Conservation (phyloP, 106 monocot genomes). For the Dendrobium nobile region DNA sequence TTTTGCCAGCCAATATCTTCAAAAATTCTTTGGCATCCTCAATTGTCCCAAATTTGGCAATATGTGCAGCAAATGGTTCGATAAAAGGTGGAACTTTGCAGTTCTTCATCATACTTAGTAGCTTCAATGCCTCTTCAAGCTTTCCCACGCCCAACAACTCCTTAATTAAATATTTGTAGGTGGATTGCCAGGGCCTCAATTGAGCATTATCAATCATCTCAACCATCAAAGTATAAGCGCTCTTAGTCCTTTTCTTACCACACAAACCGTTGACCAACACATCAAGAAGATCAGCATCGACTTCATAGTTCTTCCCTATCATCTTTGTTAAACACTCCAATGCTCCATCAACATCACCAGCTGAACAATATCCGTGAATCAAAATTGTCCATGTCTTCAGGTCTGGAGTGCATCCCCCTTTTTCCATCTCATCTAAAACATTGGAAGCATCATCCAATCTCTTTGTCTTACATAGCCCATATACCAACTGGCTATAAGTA, state of each 20-base stretch:
- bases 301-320: constrained; percentile 38
- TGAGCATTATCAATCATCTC: constrained; percentile 50
- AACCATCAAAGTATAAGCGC: constrained; percentile 38
- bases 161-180: constrained; percentile 63
- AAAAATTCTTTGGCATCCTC: constrained; percentile 71
- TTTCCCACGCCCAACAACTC: constrained; percentile 39
- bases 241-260: constrained; percentile 16
- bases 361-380: constrained; percentile 66
- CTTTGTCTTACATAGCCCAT: constrained; percentile 74
- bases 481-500: constrained; percentile 87
- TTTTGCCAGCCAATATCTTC: constrained; percentile 48
- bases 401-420: constrained; percentile 56
- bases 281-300: constrained; percentile 75
- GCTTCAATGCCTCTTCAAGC: constrained; percentile 67
- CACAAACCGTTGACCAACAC: constrained; percentile 71
- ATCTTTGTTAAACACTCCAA: constrained; percentile 56
- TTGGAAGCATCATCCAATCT: constrained; percentile 69
- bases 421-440: constrained; percentile 69
- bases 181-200: constrained; percentile 76
- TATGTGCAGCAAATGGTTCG: constrained; percentile 57
- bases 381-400: constrained; percentile 90
- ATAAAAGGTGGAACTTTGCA: constrained; percentile 68
- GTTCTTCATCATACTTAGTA: constrained; percentile 61
- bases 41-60: constrained; percentile 69
- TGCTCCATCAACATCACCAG: constrained; percentile 53